Evolutionary conservation across 495 filamentous ascomycete species (phyloP).

Genomic region (Penicillium cataractarum): DNA sequence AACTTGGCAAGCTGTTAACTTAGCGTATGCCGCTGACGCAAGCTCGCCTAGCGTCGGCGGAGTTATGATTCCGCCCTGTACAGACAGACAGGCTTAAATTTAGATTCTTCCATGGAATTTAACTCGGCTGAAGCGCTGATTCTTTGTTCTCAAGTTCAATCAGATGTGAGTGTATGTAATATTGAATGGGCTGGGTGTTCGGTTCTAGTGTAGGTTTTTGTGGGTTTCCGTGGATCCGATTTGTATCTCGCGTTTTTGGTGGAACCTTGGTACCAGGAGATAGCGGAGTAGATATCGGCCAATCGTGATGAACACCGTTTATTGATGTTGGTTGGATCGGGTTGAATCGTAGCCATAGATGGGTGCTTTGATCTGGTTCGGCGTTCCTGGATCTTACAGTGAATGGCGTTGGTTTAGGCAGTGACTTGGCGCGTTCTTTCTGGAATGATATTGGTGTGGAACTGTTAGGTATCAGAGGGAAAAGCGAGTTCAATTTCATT

Average conservation of each 20-base stretch:
- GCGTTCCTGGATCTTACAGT: background rate
- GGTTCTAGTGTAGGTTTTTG: background rate
- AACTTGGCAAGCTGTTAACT: slow-evolving; percentile 1
- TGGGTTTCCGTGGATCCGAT: slow-evolving; percentile 6
- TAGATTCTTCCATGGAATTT: background rate
- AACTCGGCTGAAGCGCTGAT: background rate
- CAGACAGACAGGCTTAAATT: background rate
- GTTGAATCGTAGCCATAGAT: background rate
- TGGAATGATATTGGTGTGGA: background rate
- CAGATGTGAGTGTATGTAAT: background rate
- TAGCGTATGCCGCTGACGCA: slow-evolving; percentile 6
- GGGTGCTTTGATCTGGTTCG: background rate
- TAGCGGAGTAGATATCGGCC: slow-evolving; percentile 3
- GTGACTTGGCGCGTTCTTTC: background rate
- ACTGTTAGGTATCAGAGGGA: background rate
- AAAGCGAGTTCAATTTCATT: too few relatives aligned
- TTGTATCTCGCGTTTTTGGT: background rate
- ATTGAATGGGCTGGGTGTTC: background rate
- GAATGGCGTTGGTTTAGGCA: background rate
- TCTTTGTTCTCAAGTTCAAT: background rate
- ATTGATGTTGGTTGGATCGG: background rate
- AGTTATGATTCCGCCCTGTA: background rate
- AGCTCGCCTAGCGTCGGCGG: background rate
- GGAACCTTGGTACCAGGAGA: background rate
- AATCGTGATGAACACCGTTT: slow-evolving; percentile 4